A percentile compares a stretch with the other conserved stretches of the same genome.
Conservation (phyloP, 495 filamentous ascomycete species). For the Daldinia bambusicola region DNA sequence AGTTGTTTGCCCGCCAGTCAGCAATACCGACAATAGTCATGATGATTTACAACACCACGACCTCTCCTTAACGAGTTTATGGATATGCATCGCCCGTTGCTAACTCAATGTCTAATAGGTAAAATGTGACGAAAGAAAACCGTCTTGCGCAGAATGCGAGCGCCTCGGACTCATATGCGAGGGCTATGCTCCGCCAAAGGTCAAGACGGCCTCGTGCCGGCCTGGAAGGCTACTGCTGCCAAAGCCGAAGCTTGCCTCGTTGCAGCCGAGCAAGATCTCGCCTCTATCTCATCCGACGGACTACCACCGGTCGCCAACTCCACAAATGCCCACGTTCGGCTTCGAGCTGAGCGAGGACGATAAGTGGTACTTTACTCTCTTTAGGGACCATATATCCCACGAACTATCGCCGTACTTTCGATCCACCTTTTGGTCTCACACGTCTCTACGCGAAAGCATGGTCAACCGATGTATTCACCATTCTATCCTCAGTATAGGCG, state of each 20-base stretch:
- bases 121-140: slow-evolving; percentile 47
- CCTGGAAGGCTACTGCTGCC: slow-evolving; percentile 39
- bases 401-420: slow-evolving; percentile 37
- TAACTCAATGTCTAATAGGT: slow-evolving; percentile 33
- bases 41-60: background rate
- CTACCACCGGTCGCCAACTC: slow-evolving; percentile 9
- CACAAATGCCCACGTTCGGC: slow-evolving; percentile 29
- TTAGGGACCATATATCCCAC: slow-evolving; percentile 35
- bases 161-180: slow-evolving; percentile 43
- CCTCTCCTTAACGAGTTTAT: background rate
- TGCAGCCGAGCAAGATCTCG: background rate
- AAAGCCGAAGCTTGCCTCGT: slow-evolving; percentile 38
- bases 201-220: slow-evolving; percentile 22
- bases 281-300: slow-evolving; percentile 17
- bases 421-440: slow-evolving; percentile 40
- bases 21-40: background rate
- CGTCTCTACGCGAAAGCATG: slow-evolving; percentile 39
- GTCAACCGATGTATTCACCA: slow-evolving; percentile 44
- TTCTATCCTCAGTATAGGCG: slow-evolving; percentile 46
- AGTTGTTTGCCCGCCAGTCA: background rate
- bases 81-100: background rate
- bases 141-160: slow-evolving; percentile 44
- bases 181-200: slow-evolving; percentile 40
- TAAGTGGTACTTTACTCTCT: slow-evolving; percentile 42
- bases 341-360: slow-evolving; percentile 41